Base-by-base conservation (phyloP, 805 yeast genomes). In the Wickerhamiella occidentalis region DNA sequence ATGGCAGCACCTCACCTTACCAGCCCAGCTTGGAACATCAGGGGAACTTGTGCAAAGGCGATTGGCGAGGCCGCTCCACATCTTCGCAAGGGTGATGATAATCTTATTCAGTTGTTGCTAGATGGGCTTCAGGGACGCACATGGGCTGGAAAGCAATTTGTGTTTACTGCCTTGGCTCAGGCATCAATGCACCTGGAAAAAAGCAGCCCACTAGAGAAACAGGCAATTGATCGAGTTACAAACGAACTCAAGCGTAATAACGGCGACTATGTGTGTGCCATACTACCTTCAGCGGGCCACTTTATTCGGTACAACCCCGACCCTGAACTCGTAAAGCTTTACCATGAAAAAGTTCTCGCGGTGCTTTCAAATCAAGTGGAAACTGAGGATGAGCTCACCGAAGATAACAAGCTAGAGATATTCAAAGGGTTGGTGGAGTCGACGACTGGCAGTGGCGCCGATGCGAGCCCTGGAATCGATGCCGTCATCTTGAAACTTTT, bases 81-180 rank as follows among this genome's bases (percentile, higher is more conserved):
- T 11, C 40, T 45, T 4, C 18, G 9, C 3, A 73, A 71, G 8
- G 59, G 56, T 6, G 19, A 30, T n/a, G 60, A 60, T 2, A 61
- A 56, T 15, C 61, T 85, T 15, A 75, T 83, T 51, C 64, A 68
- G 0, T 67, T 78, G 6, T 67, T 85, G 42, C 61, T 83, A 15
- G 72, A 71, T 25, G 77, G 94, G 0, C 71, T 79, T 49, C 69
- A 72, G 49, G 96, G 96, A 0, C 76, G 94, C 52, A 75, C 90
- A 8, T 90, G 95, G 92, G 72, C 73, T 13, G 97, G 96, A 5
- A 90, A 90, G 58, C 96, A 87, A 56, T 64, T 71, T 25, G 73
- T 92, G 1, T 67, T 86, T 17, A 78, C 77, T 33, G 84, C 95
- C 0, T 66, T 88, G 48, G 82, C 84, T 0, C 64, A 76, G 1